These are phyloP conservation scores for Claviceps lovelessii DNA, from an alignment of 2,329 filamentous ascomycete species.

Conservation along the genomic window DNA sequence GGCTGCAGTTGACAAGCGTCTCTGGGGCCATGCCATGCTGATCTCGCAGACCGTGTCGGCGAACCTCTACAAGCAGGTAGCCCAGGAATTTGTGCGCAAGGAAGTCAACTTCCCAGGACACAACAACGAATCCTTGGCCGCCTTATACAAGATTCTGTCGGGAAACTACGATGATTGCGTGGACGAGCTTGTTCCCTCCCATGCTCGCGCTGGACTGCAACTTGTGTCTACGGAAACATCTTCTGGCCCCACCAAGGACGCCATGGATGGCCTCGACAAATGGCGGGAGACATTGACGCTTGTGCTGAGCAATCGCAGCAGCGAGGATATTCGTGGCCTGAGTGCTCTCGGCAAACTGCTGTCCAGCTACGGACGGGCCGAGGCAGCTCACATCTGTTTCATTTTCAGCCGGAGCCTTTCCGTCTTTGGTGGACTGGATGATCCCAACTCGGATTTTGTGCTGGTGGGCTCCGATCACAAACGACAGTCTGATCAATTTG, in stretches of 20 bases:
- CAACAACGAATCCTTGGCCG: slow-evolving; percentile 75
- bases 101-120: slow-evolving; percentile 74
- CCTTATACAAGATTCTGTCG: slow-evolving; percentile 84
- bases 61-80: slow-evolving; percentile 80
- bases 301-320: slow-evolving; percentile 75
- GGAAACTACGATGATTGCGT: slow-evolving; percentile 90
- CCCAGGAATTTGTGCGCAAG: slow-evolving; percentile 88
- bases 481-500: slow-evolving; percentile 54
- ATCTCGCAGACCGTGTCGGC: slow-evolving; percentile 66
- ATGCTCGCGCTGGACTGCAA: slow-evolving; percentile 81
- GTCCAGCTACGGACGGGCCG: slow-evolving; percentile 69
- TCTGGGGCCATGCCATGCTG: slow-evolving; percentile 95
- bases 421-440: slow-evolving; percentile 71
- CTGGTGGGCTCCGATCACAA: slow-evolving; percentile 75
- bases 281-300: slow-evolving; percentile 86
- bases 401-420: slow-evolving; percentile 63
- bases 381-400: slow-evolving; percentile 89
- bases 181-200: slow-evolving; percentile 86
- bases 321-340: slow-evolving; percentile 63
- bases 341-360: slow-evolving; percentile 70
- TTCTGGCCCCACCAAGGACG: slow-evolving; percentile 50
- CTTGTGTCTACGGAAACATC: slow-evolving; percentile 65
- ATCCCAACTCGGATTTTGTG: slow-evolving; percentile 63
- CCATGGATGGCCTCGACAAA: slow-evolving; percentile 72
- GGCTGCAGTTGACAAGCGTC: slow-evolving; percentile 78